These are phyloP conservation scores for Nemania sp. DNA, from an alignment of 2,329 filamentous ascomycete genomes.

Conservation along the genomic window DNA sequence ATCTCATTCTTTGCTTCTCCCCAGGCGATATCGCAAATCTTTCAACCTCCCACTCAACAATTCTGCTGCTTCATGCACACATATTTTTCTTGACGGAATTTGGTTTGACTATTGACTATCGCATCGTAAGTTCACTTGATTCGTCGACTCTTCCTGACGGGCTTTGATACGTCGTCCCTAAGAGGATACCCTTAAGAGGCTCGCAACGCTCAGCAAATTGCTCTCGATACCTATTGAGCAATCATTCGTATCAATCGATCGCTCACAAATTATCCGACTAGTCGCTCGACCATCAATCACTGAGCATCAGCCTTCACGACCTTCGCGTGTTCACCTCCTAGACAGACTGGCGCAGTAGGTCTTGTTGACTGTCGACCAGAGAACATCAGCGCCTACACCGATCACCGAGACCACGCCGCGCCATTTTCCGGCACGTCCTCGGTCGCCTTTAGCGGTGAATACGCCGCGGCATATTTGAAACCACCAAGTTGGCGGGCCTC, in stretches of 20 bases:
- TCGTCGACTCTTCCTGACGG: neutral
- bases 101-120: neutral
- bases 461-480: constrained; percentile 40
- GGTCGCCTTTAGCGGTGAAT: constrained; percentile 32
- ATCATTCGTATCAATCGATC: too few species aligned
- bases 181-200: neutral
- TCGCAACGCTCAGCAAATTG: neutral
- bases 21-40: constrained; percentile 5
- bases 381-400: neutral
- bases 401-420: constrained; percentile 26
- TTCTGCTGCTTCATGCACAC: neutral
- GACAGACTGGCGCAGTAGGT: neutral
- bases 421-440: constrained; percentile 32
- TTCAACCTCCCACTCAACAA: constrained; percentile 10
- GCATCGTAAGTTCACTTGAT: neutral
- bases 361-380: neutral
- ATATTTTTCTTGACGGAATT: neutral
- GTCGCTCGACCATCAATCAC: neutral
- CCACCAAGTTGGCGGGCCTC: constrained; percentile 94
- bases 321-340: neutral
- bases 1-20: constrained; percentile 7
- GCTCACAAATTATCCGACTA: too few species aligned
- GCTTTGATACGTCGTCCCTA: neutral
- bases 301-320: neutral
- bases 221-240: too few species aligned